Percentiles rank a stretch among this genome's conserved stretches.
phyloP scores from a whole-genome alignment of 2,329 filamentous ascomycete genomes.

The Fusarium drepaniforme region DNA sequence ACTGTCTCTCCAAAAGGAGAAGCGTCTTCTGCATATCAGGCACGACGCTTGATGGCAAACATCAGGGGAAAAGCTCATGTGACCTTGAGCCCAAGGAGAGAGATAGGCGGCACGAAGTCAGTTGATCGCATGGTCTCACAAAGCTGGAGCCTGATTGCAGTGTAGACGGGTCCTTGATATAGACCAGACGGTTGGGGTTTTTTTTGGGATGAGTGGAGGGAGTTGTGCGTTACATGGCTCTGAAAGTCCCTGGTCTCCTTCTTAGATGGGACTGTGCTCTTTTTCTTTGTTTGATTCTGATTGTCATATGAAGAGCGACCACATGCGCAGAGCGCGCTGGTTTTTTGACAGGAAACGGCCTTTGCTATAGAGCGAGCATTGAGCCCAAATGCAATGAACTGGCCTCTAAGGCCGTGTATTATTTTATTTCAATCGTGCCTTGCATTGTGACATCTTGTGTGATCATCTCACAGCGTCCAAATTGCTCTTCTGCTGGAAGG shows the following conservation, averaged over 20 bases:
- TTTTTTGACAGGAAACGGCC: slow-evolving; percentile 14
- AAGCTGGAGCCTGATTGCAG: slow-evolving; percentile 21
- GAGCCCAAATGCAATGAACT: slow-evolving; percentile 31
- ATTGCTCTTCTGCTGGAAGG: not conserved
- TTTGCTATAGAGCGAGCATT: slow-evolving; percentile 38
- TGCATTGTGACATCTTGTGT: not conserved
- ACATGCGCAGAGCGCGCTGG: slow-evolving; percentile 5
- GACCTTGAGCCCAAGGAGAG: slow-evolving; percentile 8
- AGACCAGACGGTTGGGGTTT: not conserved
- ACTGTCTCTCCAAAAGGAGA: not conserved
- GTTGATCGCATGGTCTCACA: slow-evolving; percentile 22
- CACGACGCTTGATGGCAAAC: not conserved
- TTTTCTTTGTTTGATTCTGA: slow-evolving; percentile 19
- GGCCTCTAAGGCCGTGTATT: slow-evolving; percentile 24
- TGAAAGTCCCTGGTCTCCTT: not conserved
- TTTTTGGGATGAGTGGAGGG: slow-evolving; percentile 3
- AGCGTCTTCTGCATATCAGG: not conserved
- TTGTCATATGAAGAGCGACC: slow-evolving; percentile 24
- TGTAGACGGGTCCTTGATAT: slow-evolving; percentile 20
- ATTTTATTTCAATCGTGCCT: not conserved
- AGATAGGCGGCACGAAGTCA: slow-evolving; percentile 10
- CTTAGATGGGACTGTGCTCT: not conserved
- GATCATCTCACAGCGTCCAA: not conserved
- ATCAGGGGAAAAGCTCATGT: not conserved
- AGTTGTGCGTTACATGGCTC: not conserved